These are phyloP conservation scores for Microglena sp. DNA, from an alignment of 139 green algal genomes.

Conservation along the genomic window DNA sequence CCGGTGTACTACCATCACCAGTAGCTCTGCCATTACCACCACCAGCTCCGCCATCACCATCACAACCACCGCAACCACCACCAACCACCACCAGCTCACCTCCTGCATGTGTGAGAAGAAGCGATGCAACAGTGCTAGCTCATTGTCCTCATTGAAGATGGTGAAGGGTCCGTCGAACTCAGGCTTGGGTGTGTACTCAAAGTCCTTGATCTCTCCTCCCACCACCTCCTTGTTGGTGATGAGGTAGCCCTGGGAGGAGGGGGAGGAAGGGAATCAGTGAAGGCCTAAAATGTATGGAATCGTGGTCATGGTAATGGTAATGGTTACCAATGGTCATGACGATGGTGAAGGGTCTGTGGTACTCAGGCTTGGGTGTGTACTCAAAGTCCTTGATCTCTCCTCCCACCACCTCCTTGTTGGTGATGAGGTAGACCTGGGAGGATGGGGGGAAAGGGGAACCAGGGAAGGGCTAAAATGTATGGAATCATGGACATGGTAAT, in stretches of 20 bases:
- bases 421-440: constrained; percentile 89
- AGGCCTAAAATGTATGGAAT: constrained; percentile 98
- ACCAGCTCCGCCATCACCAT: too few relatives aligned
- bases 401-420: constrained; percentile 81
- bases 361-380: constrained; percentile 95
- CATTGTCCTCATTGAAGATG: constrained; percentile 78
- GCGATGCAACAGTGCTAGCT: constrained; percentile 61
- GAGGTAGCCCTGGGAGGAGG: constrained; percentile 75
- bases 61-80: too few relatives aligned
- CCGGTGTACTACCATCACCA: too few relatives aligned
- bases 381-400: constrained; percentile 89
- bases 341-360: constrained; percentile 78
- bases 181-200: constrained; percentile 95
- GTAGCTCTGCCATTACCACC: too few relatives aligned
- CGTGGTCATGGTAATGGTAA: too few relatives aligned
- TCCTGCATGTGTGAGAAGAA: constrained; percentile 90
- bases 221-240: constrained; percentile 92
- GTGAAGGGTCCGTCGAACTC: constrained; percentile 91
- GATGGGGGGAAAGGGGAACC: too few relatives aligned
- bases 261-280: too few relatives aligned
- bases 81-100: too few relatives aligned
- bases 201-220: constrained; percentile 76
- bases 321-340: too few relatives aligned
- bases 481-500: constrained; percentile 99
- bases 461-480: constrained; percentile 93